Evolutionary conservation across 2,329 filamentous ascomycete genomes (phyloP).

Genomic region (Didymella keratinophila): DNA sequence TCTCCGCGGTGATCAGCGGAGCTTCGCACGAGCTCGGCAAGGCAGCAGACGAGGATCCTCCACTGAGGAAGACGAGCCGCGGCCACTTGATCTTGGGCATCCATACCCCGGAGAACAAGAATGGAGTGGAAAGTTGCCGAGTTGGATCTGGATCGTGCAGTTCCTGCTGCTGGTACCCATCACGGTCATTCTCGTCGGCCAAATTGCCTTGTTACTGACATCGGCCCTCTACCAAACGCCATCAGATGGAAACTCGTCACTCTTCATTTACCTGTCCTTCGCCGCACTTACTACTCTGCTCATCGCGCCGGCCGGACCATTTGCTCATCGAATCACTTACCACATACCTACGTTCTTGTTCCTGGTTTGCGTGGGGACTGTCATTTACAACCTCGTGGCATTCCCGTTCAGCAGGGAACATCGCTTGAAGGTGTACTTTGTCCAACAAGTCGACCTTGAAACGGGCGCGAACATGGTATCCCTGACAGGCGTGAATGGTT

Average conservation of each 20-base stretch:
- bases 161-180: slow-evolving; percentile 82
- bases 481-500: slow-evolving; percentile 47
- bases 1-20: slow-evolving; percentile 60
- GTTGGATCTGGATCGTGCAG: slow-evolving; percentile 88
- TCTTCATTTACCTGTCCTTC: slow-evolving; percentile 75
- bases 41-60: slow-evolving; percentile 51
- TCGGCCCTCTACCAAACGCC: slow-evolving; percentile 80
- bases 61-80: slow-evolving; percentile 49
- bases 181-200: slow-evolving; percentile 76
- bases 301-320: slow-evolving; percentile 79
- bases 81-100: slow-evolving; percentile 42
- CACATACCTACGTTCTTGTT: slow-evolving; percentile 82
- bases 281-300: slow-evolving; percentile 74
- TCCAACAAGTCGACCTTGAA: slow-evolving; percentile 79
- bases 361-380: slow-evolving; percentile 73
- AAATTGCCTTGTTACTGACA: slow-evolving; percentile 76
- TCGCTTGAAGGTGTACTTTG: slow-evolving; percentile 86
- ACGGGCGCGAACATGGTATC: slow-evolving; percentile 73
- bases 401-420: slow-evolving; percentile 86
- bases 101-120: slow-evolving; percentile 76
- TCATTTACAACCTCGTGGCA: slow-evolving; percentile 84
- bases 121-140: slow-evolving; percentile 82
- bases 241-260: slow-evolving; percentile 77
- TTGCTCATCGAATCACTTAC: slow-evolving; percentile 84
- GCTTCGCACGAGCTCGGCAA: slow-evolving; percentile 65